Evolutionary conservation across 2,329 filamentous ascomycete genomes (phyloP).

Genomic region (Madurella fahalii): DNA sequence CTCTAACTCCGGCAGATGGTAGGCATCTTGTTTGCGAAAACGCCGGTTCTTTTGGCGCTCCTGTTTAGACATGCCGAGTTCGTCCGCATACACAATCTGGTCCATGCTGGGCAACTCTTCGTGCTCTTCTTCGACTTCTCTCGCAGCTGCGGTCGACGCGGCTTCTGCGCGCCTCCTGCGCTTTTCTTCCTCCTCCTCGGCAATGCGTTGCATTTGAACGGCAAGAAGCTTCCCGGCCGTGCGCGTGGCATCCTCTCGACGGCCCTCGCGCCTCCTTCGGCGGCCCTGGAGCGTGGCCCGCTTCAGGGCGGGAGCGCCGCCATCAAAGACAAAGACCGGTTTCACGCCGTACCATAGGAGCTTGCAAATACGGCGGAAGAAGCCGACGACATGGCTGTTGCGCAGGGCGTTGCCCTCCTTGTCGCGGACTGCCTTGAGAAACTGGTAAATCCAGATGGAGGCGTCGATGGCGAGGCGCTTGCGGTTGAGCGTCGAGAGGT

Average conservation of each 20-base stretch:
- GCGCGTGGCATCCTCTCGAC: conserved; percentile 84
- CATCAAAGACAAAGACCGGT: conserved; percentile 97
- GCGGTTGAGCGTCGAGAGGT: conserved; percentile 91
- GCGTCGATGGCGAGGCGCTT: conserved; percentile 96
- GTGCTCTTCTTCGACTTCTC: conserved; percentile 52
- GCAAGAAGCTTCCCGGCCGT: conserved; percentile 90
- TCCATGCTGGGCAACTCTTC: conserved; percentile 64
- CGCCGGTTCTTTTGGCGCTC: conserved; percentile 70
- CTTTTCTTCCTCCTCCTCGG: conserved; percentile 76
- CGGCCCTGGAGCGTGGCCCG: conserved; percentile 80
- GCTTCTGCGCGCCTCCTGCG: conserved; percentile 45
- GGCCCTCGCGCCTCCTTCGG: conserved; percentile 76
- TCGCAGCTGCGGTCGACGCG: conserved; percentile 31
- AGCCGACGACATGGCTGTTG: conserved; percentile 93
- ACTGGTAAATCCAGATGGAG: conserved; percentile 99
- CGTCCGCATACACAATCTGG: conserved; percentile 84
- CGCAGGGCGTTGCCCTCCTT: conserved; percentile 96
- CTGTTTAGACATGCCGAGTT: conserved; percentile 72
- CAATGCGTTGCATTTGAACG: conserved; percentile 86
- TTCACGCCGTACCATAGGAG: conserved; percentile 93
- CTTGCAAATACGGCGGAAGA: conserved; percentile 98
- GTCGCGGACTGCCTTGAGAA: conserved; percentile 96
- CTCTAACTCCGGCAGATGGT: conserved; percentile 86
- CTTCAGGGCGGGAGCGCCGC: conserved; percentile 86
- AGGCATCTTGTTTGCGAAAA: conserved; percentile 90